Evolutionary conservation across 2,329 filamentous ascomycete species (phyloP).

Genomic region (Teratosphaeria pseudoeucalypti): DNA sequence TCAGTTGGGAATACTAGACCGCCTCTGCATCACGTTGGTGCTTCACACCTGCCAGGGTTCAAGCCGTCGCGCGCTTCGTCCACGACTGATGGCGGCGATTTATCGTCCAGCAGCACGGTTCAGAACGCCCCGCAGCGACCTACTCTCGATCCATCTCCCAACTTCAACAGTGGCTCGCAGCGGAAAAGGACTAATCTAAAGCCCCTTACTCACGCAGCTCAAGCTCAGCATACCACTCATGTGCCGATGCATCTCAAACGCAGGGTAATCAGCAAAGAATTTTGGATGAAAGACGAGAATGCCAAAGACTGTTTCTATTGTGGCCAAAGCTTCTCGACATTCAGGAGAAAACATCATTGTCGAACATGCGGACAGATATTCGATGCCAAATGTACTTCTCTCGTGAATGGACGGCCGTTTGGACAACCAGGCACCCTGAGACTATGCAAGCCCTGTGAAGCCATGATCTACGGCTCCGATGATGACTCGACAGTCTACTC

Average conservation of each 20-base stretch:
- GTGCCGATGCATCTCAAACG: constrained; percentile 59
- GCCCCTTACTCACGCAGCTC: background rate
- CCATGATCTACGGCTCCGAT: constrained; percentile 82
- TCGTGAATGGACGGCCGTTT: constrained; percentile 80
- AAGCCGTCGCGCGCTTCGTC: constrained; percentile 37
- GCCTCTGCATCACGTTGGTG: constrained; percentile 32
- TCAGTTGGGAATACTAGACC: constrained; percentile 21
- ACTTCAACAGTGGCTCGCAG: constrained; percentile 19
- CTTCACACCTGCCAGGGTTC: constrained; percentile 39
- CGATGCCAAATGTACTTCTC: constrained; percentile 86
- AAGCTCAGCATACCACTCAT: constrained; percentile 10
- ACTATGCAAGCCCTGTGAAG: constrained; percentile 86
- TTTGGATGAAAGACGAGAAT: constrained; percentile 94
- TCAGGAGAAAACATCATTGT: constrained; percentile 93
- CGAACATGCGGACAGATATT: constrained; percentile 96
- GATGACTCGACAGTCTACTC: constrained; percentile 86
- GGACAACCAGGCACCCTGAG: constrained; percentile 74
- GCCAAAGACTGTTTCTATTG: constrained; percentile 96
- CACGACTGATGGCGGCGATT: constrained; percentile 30
- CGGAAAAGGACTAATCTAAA: constrained; percentile 14
- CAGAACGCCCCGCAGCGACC: constrained; percentile 5
- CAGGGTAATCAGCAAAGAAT: constrained; percentile 85
- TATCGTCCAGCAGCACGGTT: constrained; percentile 16
- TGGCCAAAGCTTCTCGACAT: constrained; percentile 80
- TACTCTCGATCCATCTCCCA: constrained; percentile 15